Base-by-base conservation (phyloP, 1,139 yeast species). In the Cylindricascospora bacillispora region DNA sequence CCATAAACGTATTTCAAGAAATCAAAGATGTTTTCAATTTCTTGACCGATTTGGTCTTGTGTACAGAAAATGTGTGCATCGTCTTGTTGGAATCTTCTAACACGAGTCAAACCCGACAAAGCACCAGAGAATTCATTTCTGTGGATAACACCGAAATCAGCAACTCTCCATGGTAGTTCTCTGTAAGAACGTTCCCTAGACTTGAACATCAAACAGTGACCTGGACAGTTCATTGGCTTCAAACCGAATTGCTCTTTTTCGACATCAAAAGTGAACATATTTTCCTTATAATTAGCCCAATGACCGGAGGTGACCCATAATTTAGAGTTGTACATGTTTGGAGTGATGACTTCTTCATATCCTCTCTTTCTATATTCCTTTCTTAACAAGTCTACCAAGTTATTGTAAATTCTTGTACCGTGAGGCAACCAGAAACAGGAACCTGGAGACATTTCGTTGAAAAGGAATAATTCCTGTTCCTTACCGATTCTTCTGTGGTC, bases 161-260 rank as follows among this genome's bases (percentile, higher is more conserved):
- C 92, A 57, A 81, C 85, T 64, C 97, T 75, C 75, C 93, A 73
- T 39, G 98, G 98, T 56, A 89, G 65, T 54, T 89, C 97, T 51
- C 93, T 73, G 62, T 85, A 83, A 2, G 95, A 81, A 57, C 95
- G 75, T 54, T 82, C 93, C 54, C 89, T 74, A 32, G 85, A 61
- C 50, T 78, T 77, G 64, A 81, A 89, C 53, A 89, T 68, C 40
- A 89, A 57, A 65, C 97, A 86, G 59, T 89, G 98, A 30, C 97
- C 97, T 13, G 98, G 98, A 63, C 97, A 86, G 63, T 89, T 89
- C 98, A 89, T 89, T 44, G 98, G 97, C 57, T 89, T 89, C 42
- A 89, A 70, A 37, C 94, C 95, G 50, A 65, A 82, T 33, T 57
- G 60, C 55, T 85, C 95, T 67, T 83, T 85, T 61, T 86, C 95